Evolutionary conservation across 352 stramenopile species (phyloP).

Genomic region (Peronospora farinosa): DNA sequence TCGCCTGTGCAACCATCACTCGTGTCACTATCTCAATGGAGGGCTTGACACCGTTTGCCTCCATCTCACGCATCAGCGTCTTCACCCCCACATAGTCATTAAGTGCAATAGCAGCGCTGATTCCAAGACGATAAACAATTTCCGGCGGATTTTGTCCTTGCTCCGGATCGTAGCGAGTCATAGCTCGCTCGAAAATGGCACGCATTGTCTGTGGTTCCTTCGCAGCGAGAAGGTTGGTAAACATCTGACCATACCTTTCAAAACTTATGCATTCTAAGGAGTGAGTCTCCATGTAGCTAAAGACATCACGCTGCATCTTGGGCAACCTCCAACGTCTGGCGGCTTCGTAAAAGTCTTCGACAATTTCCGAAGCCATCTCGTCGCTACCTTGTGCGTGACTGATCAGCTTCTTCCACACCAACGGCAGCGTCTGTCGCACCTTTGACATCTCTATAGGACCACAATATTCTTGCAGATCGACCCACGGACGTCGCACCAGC

Average conservation of each 20-base stretch:
- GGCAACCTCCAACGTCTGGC: slow-evolving; percentile 21
- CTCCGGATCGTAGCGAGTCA: slow-evolving; percentile 24
- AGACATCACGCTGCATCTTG: slow-evolving; percentile 30
- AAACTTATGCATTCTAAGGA: slow-evolving; percentile 30
- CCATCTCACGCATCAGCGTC: slow-evolving; percentile 37
- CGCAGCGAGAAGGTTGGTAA: slow-evolving; percentile 24
- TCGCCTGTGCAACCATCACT: slow-evolving; percentile 41
- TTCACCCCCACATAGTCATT: slow-evolving; percentile 29
- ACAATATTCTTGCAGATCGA: slow-evolving; percentile 25
- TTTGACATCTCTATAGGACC: slow-evolving; percentile 22
- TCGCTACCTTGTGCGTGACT: slow-evolving; percentile 1
- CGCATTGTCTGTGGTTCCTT: slow-evolving; percentile 22
- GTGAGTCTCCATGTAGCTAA: slow-evolving; percentile 37
- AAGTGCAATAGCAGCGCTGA: slow-evolving; percentile 36
- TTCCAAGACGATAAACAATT: slow-evolving; percentile 56
- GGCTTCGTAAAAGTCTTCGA: slow-evolving; percentile 34
- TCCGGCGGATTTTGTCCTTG: slow-evolving; percentile 27
- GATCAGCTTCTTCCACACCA: slow-evolving; percentile 24
- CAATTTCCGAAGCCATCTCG: slow-evolving; percentile 15
- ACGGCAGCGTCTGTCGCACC: slow-evolving; percentile 22
- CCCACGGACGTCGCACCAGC: slow-evolving; percentile 25
- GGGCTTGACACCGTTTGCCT: slow-evolving; percentile 15
- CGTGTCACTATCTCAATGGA: slow-evolving; percentile 42
- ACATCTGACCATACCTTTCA: slow-evolving; percentile 42
- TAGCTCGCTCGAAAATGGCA: slow-evolving; percentile 29